A percentile compares a stretch with the other conserved stretches of the same genome.
These are phyloP conservation scores for Ceratocystis smalleyi DNA, from an alignment of 2,329 filamentous ascomycete species.

Conservation along the genomic window DNA sequence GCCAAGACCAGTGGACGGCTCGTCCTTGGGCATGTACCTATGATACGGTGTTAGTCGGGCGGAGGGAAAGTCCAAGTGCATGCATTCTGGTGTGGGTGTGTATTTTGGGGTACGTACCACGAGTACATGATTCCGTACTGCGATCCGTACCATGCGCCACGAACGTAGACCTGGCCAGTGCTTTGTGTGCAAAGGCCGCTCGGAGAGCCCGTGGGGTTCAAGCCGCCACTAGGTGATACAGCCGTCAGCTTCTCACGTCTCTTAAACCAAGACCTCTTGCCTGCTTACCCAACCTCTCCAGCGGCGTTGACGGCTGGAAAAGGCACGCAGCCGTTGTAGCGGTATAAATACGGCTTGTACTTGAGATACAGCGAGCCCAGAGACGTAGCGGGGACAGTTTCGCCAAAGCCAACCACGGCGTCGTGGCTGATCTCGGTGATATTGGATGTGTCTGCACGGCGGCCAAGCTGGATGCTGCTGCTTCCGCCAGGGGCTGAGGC, in stretches of 20 bases:
- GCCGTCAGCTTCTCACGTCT: background rate
- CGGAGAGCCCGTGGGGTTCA: constrained; percentile 23
- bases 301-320: constrained; percentile 44
- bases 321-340: constrained; percentile 45
- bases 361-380: constrained; percentile 23
- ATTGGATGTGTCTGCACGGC: constrained; percentile 14
- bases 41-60: background rate
- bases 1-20: constrained; percentile 23
- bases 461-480: constrained; percentile 6
- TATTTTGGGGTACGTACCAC: constrained; percentile 20
- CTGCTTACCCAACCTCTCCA: constrained; percentile 39
- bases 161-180: constrained; percentile 28
- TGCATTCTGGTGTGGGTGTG: background rate
- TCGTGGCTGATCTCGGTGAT: constrained; percentile 21
- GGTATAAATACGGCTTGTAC: constrained; percentile 25
- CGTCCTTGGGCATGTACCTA: constrained; percentile 31
- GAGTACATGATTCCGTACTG: constrained; percentile 28
- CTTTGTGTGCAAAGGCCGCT: constrained; percentile 23
- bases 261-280: background rate
- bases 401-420: constrained; percentile 23
- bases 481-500: background rate
- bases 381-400: constrained; percentile 23
- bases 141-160: constrained; percentile 22
- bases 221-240: constrained; percentile 23
- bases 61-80: background rate